phyloP scores from a whole-genome alignment of 768 basidiomycete genomes.

The Fomitopsis serialis region DNA sequence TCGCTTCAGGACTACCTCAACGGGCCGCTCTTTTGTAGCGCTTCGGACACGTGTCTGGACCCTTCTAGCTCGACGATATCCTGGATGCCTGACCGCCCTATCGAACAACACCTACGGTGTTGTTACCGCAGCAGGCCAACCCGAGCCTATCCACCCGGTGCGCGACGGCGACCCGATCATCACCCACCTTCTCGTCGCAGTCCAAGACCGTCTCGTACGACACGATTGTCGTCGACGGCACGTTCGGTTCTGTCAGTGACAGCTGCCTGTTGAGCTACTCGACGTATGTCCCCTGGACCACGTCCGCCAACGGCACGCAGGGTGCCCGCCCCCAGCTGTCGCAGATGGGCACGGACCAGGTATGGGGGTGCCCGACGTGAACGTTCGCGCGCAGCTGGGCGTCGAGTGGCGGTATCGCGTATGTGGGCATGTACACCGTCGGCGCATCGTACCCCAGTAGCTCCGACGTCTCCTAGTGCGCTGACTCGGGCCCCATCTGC shows the following conservation, averaged over 20 bases:
- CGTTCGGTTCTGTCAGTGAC: slow-evolving; percentile 45
- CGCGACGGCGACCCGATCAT: slow-evolving; percentile 66
- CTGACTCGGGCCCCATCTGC: slow-evolving; percentile 52
- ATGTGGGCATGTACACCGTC: slow-evolving; percentile 53
- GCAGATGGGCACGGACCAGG: slow-evolving; percentile 57
- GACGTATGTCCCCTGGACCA: slow-evolving; percentile 37
- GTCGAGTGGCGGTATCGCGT: slow-evolving; percentile 57
- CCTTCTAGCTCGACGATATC: slow-evolving; percentile 45
- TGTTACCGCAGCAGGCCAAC: slow-evolving; percentile 49
- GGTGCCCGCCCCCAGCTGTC: slow-evolving; percentile 57
- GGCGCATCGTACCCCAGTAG: slow-evolving; percentile 75
- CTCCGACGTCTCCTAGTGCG: slow-evolving; percentile 49
- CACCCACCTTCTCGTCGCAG: slow-evolving; percentile 52
- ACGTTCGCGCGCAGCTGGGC: slow-evolving; percentile 67
- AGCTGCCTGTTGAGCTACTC: slow-evolving; percentile 36
- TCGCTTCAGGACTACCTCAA: slow-evolving; percentile 51
- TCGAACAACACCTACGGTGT: slow-evolving; percentile 35
- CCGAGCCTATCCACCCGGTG: slow-evolving; percentile 61
- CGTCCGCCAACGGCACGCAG: slow-evolving; percentile 24
- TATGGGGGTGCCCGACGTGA: slow-evolving; percentile 70
- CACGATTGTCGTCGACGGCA: slow-evolving; percentile 29
- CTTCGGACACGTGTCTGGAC: slow-evolving; percentile 47
- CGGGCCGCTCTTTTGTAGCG: slow-evolving; percentile 38
- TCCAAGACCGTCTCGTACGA: slow-evolving; percentile 53
- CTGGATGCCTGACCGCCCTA: slow-evolving; percentile 47